Conservation (phyloP, 2,329 filamentous ascomycete genomes). For the Penicillium sp. region DNA sequence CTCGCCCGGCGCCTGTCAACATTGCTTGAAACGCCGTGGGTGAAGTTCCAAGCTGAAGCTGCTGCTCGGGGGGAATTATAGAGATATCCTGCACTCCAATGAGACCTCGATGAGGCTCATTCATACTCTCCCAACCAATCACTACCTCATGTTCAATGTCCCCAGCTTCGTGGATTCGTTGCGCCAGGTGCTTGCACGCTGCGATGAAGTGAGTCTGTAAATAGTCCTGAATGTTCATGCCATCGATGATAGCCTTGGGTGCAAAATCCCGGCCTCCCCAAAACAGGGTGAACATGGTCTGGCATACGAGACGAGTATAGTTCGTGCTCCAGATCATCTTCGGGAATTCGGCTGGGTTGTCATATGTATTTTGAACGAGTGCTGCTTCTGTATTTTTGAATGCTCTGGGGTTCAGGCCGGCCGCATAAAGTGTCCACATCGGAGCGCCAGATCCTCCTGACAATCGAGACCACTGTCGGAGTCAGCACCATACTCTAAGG, state of each 20-base stretch:
- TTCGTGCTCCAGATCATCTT: conserved; percentile 99
- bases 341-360: conserved; percentile 81
- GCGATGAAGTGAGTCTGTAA: conserved; percentile 83
- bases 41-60: conserved; percentile 88
- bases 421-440: conserved; percentile 97
- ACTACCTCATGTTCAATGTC: conserved; percentile 86
- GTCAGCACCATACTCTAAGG: conserved; percentile 35
- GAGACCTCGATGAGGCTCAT: conserved; percentile 90
- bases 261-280: conserved; percentile 91
- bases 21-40: conserved; percentile 96
- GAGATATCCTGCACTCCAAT: conserved; percentile 83
- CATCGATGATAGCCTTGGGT: conserved; percentile 93
- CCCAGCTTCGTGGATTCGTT: conserved; percentile 85
- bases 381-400: conserved; percentile 90
- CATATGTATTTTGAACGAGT: conserved; percentile 92
- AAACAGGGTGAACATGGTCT: conserved; percentile 93
- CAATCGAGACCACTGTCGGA: conserved; percentile 81
- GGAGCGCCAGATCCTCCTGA: conserved; percentile 94
- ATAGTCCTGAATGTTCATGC: conserved; percentile 95
- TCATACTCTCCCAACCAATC: conserved; percentile 95
- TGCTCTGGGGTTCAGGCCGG: conserved; percentile 82
- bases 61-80: conserved; percentile 82
- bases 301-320: conserved; percentile 83
- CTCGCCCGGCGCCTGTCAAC: conserved; percentile 85
- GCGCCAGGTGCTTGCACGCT: conserved; percentile 80